Percentiles rank a stretch among this genome's conserved stretches.
Conservation (phyloP, 2,329 filamentous ascomycete species). For the Claviceps fusiformis region DNA sequence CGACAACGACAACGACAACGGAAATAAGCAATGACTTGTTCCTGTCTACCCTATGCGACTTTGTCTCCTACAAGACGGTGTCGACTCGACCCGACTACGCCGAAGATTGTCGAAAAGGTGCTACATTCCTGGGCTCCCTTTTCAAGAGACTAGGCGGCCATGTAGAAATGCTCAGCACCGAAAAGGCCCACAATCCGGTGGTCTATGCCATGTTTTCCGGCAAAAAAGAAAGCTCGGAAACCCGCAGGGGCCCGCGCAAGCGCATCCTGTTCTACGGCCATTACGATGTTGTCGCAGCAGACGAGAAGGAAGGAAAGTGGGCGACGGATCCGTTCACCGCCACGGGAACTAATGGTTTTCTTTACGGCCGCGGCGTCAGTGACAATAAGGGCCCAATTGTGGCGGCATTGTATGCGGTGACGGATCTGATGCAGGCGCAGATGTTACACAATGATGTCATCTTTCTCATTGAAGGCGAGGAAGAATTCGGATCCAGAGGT, state of each 20-base stretch:
- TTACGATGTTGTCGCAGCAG: constrained; percentile 91
- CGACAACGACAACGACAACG: background rate
- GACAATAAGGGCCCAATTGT: constrained; percentile 97
- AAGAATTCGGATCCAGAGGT: constrained; percentile 84
- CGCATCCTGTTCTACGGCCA: constrained; percentile 95
- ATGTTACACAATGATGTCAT: constrained; percentile 75
- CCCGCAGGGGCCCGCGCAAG: constrained; percentile 49
- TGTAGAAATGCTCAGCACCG: constrained; percentile 79
- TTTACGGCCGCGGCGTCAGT: constrained; percentile 91
- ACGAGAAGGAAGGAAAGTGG: constrained; percentile 74
- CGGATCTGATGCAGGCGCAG: constrained; percentile 76
- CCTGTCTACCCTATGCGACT: constrained; percentile 64
- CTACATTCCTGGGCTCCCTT: constrained; percentile 76
- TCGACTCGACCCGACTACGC: constrained; percentile 77
- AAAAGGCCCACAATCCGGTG: constrained; percentile 74
- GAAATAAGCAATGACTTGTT: constrained; percentile 37
- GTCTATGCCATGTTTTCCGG: constrained; percentile 80
- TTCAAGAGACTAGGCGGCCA: constrained; percentile 87
- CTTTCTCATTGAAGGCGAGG: constrained; percentile 92
- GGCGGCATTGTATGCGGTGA: constrained; percentile 84
- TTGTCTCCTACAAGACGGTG: constrained; percentile 84
- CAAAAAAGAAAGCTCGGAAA: constrained; percentile 48
- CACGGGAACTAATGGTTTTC: constrained; percentile 76
- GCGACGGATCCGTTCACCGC: constrained; percentile 78
- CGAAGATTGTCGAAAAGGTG: constrained; percentile 84